These are phyloP conservation scores for Metarhizium robertsii DNA, from an alignment of 2,329 filamentous ascomycete species.

Conservation along the genomic window DNA sequence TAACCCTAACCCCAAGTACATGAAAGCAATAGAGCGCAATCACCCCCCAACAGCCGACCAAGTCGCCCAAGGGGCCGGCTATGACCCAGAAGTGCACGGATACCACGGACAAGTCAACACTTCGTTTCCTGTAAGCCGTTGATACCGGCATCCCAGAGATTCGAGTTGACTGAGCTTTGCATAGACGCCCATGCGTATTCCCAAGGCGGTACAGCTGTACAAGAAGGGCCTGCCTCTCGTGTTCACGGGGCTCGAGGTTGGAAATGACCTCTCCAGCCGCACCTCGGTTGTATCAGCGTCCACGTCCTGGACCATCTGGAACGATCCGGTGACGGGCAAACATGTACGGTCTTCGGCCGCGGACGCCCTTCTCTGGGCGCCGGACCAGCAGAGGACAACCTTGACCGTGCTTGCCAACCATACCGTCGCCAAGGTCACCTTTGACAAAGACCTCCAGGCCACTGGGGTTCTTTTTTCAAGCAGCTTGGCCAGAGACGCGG, in stretches of 20 bases:
- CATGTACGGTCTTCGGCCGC: conserved; percentile 14
- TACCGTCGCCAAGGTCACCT: conserved; percentile 25
- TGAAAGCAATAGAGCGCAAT: conserved; percentile 13
- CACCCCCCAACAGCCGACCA: conserved; percentile 11
- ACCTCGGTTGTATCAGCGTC: conserved; percentile 13
- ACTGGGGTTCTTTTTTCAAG: conserved; percentile 6
- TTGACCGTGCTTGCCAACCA: conserved; percentile 16
- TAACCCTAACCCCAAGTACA: conserved; percentile 1
- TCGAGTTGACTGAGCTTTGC: background rate
- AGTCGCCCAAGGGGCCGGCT: conserved; percentile 9
- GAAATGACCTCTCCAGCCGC: conserved; percentile 15
- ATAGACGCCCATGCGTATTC: conserved; percentile 13
- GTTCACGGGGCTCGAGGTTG: conserved; percentile 12
- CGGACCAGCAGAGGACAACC: conserved; percentile 17
- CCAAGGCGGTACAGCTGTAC: conserved; percentile 12
- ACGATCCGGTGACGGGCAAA: conserved; percentile 8
- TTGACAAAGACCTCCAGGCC: conserved; percentile 12
- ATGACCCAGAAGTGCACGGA: conserved; percentile 21
- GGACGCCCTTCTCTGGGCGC: conserved; percentile 23
- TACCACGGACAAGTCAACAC: conserved; percentile 13
- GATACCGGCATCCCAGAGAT: background rate
- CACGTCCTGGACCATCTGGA: conserved; percentile 16
- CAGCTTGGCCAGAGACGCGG: conserved; percentile 39
- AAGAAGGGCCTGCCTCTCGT: conserved; percentile 11
- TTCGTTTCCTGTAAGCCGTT: conserved; percentile 12